A percentile compares a stretch with the other conserved stretches of the same genome.
Conservation (phyloP, 495 filamentous ascomycete species). For the Penicillium pancosmium region DNA sequence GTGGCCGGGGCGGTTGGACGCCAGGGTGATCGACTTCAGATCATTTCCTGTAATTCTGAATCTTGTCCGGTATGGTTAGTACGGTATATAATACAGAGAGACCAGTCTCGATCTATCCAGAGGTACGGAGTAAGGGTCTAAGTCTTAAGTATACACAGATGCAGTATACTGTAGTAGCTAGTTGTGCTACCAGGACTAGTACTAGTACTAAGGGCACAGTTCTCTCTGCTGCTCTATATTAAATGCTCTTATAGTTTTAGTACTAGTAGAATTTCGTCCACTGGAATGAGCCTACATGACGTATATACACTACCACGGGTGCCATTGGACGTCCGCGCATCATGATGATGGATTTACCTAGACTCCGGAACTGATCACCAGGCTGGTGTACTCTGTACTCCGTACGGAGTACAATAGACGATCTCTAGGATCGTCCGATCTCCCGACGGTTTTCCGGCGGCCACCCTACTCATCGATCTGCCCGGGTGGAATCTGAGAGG, state of each 20-base stretch:
- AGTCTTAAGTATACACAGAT: too few relatives aligned
- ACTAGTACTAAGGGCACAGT: too few relatives aligned
- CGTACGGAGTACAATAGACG: neutral
- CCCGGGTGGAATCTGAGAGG: neutral
- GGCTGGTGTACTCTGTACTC: neutral
- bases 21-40: constrained; percentile 28
- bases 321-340: constrained; percentile 7
- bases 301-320: constrained; percentile 11
- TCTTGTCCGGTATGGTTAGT: neutral
- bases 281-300: constrained; percentile 3
- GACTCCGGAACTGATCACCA: neutral
- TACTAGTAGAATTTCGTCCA: neutral
- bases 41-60: constrained; percentile 23
- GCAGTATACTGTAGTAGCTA: too few relatives aligned
- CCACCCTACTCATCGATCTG: too few relatives aligned
- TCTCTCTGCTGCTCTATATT: too few relatives aligned
- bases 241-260: neutral
- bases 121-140: too few relatives aligned
- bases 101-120: too few relatives aligned
- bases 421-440: too few relatives aligned
- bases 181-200: too few relatives aligned
- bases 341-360: constrained; percentile 16
- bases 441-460: too few relatives aligned
- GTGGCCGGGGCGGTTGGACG: constrained; percentile 26
- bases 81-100: neutral